These are phyloP conservation scores for Salix koriyanagi DNA, from an alignment of 345 rosid species.

Conservation along the genomic window DNA sequence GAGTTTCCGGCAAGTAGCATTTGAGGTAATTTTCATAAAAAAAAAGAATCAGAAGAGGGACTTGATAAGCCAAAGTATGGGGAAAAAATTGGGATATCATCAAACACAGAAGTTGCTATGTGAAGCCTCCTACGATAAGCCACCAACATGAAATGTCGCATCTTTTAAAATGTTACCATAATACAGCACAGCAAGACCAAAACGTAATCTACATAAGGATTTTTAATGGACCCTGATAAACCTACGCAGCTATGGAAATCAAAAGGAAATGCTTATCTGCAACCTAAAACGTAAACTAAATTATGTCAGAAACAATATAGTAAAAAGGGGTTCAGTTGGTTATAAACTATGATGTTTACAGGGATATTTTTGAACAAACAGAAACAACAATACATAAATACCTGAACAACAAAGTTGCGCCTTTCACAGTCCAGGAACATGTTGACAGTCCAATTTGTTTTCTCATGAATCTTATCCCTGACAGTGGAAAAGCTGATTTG, in stretches of 20 bases:
- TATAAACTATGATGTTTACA: neutral
- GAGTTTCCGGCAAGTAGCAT: neutral
- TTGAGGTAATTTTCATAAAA: neutral
- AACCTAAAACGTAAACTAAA: neutral
- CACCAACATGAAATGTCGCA: neutral
- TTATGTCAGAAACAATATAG: neutral
- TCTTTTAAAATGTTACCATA: neutral
- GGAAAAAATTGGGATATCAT: neutral
- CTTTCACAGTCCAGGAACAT: conserved; percentile 97
- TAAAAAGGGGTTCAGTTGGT: neutral
- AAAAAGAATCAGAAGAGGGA: neutral
- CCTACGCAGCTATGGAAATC: neutral
- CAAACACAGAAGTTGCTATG: neutral
- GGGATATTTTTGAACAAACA: neutral
- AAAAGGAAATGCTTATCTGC: neutral
- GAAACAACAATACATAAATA: conserved; percentile 13
- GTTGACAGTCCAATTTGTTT: conserved; percentile 75
- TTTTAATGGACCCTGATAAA: neutral
- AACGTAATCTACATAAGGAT: neutral
- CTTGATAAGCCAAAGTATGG: neutral
- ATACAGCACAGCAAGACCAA: neutral
- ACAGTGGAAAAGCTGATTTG: conserved; percentile 92
- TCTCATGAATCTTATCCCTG: conserved; percentile 75
- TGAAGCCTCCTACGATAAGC: neutral
- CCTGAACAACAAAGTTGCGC: conserved; percentile 97